A percentile compares a stretch with the other conserved stretches of the same genome.
Evolutionary conservation across 129 eudicot species (phyloP).

Genomic region (Ambrosia artemisiifolia): DNA sequence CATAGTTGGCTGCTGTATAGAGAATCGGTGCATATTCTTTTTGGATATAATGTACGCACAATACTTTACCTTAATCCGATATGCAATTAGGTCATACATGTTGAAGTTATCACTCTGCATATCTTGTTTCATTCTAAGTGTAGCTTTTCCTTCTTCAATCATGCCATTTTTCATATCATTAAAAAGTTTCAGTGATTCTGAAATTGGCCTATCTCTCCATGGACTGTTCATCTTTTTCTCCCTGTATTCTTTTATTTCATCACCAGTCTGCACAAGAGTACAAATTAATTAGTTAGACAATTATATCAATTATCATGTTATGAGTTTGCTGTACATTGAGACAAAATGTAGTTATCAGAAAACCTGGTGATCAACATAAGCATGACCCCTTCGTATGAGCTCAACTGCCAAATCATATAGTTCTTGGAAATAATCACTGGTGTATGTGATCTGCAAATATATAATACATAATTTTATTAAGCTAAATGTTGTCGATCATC

Average conservation of each 20-base stretch:
- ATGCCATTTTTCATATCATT: conserved; percentile 81
- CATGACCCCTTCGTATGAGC: conserved; percentile 80
- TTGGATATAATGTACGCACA: background rate
- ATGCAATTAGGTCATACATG: conserved; percentile 96
- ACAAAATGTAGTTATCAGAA: background rate
- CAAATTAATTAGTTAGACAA: background rate
- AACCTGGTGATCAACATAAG: conserved; percentile 99
- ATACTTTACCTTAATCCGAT: conserved; percentile 82
- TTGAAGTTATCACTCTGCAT: conserved; percentile 92
- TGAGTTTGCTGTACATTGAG: background rate
- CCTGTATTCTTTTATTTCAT: conserved; percentile 83
- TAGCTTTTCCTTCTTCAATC: conserved; percentile 95
- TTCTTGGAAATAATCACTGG: conserved; percentile 94
- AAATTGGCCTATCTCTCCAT: conserved; percentile 84
- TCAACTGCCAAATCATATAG: conserved; percentile 87
- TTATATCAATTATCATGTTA: background rate
- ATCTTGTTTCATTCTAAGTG: conserved; percentile 92
- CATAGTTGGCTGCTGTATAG: background rate
- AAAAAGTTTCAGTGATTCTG: conserved; percentile 71
- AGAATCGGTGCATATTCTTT: background rate
- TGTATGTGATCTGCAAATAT: conserved; percentile 72
- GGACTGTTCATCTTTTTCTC: conserved; percentile 94
- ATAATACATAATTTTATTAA: background rate
- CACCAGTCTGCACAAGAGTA: conserved; percentile 53
- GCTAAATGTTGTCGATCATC: background rate